Base-by-base conservation (phyloP, 2,329 filamentous ascomycete species). In the Colletotrichum somersetense region DNA sequence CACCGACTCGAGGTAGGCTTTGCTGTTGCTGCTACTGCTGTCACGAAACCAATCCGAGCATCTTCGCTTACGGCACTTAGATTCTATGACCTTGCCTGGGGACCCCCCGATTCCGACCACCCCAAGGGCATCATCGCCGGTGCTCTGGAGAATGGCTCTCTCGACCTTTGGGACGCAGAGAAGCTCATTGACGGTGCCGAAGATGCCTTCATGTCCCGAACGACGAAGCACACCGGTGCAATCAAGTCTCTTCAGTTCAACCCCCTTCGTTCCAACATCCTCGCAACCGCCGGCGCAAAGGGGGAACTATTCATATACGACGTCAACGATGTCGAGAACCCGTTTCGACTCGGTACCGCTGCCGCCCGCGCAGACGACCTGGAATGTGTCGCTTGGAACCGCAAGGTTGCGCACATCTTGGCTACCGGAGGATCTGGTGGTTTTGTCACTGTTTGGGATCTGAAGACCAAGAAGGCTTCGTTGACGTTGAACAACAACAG, bases 191-290 rank as follows among this genome's bases (percentile, higher is more conserved):
- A 84, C 16, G 89, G 89, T 71, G 85, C 83, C 33, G 83, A 85
- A 12, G 93, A 97, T 81, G 90, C 95, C n/a, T 87, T 94, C 76
- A 91, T 98, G 78, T 95, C 94, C 75, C 91, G 93, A 80, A 95
- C 94, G 42, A 91, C 91, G 62, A 97, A 98, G 83, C 96, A 99
- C 83, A 95, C 89, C 59, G 96, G 96, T 30, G 89, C 96, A 23
- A 95, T 98, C 83, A 98, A 98, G 84, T 91, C 96, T 38, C 86
- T 99, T 73, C 95, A 99, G 81, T 99, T 98, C 89, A 99, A 99
- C 83, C 95, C 96, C 14, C 89, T 94, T 82, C 92, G 95, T 80
- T 91, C 95, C 38, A 95, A 98, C 79, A 92, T 98, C 71, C 88
- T 99, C 58, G 96, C 96, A 57, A 97, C 95, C 3, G 96, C 94